Percentiles rank a stretch among this genome's conserved stretches.
Evolutionary conservation across 148 eudicot species (phyloP).

Genomic region (Limonium bicolor): DNA sequence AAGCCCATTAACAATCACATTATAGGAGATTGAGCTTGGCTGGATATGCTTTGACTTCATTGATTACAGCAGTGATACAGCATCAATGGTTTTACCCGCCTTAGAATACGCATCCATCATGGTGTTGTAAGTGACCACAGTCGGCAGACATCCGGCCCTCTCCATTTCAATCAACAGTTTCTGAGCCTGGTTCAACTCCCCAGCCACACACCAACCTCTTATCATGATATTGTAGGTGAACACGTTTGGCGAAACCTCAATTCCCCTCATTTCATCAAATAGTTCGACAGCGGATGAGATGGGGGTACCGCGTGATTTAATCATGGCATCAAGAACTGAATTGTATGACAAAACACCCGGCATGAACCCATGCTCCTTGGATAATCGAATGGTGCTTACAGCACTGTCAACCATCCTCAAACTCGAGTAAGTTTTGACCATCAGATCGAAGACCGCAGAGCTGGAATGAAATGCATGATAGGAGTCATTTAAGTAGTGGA

Average conservation of each 20-base stretch:
- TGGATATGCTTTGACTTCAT: slow-evolving; percentile 31
- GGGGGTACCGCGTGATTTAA: slow-evolving; percentile 18
- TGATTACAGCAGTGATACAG: slow-evolving; percentile 20
- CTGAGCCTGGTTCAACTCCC: slow-evolving; percentile 33
- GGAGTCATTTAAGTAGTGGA: slow-evolving; percentile 37
- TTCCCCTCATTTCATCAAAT: slow-evolving; percentile 30
- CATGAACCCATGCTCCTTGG: slow-evolving; percentile 65
- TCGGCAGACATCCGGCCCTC: slow-evolving; percentile 58
- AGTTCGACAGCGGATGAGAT: slow-evolving; percentile 18
- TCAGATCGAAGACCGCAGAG: slow-evolving; percentile 74
- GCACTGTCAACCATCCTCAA: slow-evolving; percentile 52
- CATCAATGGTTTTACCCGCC: slow-evolving; percentile 31
- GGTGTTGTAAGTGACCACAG: slow-evolving; percentile 79
- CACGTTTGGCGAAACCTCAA: slow-evolving; percentile 60
- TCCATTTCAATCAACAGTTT: slow-evolving; percentile 42
- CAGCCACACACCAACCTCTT: slow-evolving; percentile 37
- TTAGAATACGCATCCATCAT: slow-evolving; percentile 63
- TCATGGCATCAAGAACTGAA: slow-evolving; percentile 47
- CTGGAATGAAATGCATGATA: slow-evolving; percentile 43
- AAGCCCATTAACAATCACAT: slow-evolving; percentile 61
- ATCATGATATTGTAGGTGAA: slow-evolving; percentile 74
- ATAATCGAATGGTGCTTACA: slow-evolving; percentile 34
- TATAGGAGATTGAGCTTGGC: slow-evolving; percentile 70
- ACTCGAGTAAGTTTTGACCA: slow-evolving; percentile 47
- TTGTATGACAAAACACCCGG: slow-evolving; percentile 62